Percentiles rank a stretch among this genome's conserved stretches.
phyloP scores from a whole-genome alignment of 306 rosid species.

The Corylus americana region DNA sequence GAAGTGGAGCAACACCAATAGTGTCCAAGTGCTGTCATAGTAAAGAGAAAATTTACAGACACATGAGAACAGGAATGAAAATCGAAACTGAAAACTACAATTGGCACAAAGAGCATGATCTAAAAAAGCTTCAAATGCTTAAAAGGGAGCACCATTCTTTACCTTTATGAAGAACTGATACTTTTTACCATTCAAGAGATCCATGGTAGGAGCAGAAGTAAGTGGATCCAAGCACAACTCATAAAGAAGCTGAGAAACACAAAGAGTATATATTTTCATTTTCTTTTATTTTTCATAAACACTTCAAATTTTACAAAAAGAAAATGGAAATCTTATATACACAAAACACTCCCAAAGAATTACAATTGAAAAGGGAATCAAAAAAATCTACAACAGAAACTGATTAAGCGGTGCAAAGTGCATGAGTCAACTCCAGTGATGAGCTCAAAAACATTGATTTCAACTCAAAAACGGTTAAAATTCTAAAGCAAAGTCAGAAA shows the following conservation, averaged over 20 bases:
- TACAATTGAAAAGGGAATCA: background rate
- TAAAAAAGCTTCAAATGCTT: slow-evolving; percentile 8
- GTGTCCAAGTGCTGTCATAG: slow-evolving; percentile 75
- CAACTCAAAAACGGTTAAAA: background rate
- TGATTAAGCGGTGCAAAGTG: background rate
- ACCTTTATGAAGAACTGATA: slow-evolving; percentile 89
- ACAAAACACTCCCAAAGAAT: background rate
- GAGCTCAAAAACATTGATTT: background rate
- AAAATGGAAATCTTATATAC: background rate
- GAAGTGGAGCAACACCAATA: slow-evolving; percentile 85
- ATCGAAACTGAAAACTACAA: slow-evolving; percentile 5
- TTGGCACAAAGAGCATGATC: background rate
- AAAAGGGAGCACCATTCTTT: slow-evolving; percentile 11
- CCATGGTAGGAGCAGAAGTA: slow-evolving; percentile 73
- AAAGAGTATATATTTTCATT: slow-evolving; percentile 13
- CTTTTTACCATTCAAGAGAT: slow-evolving; percentile 77
- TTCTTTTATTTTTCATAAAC: background rate
- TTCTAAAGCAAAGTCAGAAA: background rate
- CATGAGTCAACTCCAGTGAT: background rate
- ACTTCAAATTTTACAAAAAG: background rate
- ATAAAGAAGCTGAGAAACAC: slow-evolving; percentile 72
- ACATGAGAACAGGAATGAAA: background rate
- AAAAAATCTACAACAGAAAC: background rate
- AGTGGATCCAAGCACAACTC: slow-evolving; percentile 82
- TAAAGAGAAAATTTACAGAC: slow-evolving; percentile 4